Percentiles rank a stretch among this genome's conserved stretches.
Evolutionary conservation across 1,139 yeast species (phyloP).

Genomic region (Magnusiomyces sp.): DNA sequence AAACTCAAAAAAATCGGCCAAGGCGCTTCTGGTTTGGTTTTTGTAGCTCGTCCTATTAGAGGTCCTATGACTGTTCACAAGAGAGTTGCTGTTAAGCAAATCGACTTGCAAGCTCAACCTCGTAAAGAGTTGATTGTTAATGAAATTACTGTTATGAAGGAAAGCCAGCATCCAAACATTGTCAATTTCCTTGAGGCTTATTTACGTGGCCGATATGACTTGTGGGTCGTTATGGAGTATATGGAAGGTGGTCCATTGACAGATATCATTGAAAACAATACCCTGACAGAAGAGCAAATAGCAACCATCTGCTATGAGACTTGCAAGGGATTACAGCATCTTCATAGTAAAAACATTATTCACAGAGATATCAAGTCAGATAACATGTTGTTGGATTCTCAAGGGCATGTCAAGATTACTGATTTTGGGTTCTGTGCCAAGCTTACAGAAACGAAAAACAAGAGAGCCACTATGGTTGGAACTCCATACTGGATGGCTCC

Average conservation of each 20-base stretch:
- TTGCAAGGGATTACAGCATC: constrained; percentile 80
- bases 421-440: constrained; percentile 98
- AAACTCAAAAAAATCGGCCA: constrained; percentile 97
- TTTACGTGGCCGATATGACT: constrained; percentile 44
- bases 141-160: constrained; percentile 92
- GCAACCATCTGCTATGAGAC: constrained; percentile 88
- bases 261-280: constrained; percentile 70
- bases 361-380: constrained; percentile 96
- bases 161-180: constrained; percentile 79
- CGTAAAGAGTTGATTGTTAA: constrained; percentile 90
- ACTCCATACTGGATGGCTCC: constrained; percentile 99
- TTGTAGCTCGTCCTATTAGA: constrained; percentile 65
- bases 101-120: constrained; percentile 89
- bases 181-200: constrained; percentile 88
- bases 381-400: constrained; percentile 77
- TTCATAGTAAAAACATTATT: constrained; percentile 85
- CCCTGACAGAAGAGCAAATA: constrained; percentile 81
- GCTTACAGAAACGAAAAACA: constrained; percentile 82
- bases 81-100: constrained; percentile 79
- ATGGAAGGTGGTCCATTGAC: constrained; percentile 90
- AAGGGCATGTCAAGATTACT: constrained; percentile 88
- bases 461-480: constrained; percentile 97
- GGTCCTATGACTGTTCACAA: constrained; percentile 22
- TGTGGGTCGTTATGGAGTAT: constrained; percentile 94
- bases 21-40: constrained; percentile 97